Percentiles rank a stretch among this genome's conserved stretches.
Evolutionary conservation across 108 stramenopile genomes (phyloP).

Genomic region (Skeletonema marinoi): DNA sequence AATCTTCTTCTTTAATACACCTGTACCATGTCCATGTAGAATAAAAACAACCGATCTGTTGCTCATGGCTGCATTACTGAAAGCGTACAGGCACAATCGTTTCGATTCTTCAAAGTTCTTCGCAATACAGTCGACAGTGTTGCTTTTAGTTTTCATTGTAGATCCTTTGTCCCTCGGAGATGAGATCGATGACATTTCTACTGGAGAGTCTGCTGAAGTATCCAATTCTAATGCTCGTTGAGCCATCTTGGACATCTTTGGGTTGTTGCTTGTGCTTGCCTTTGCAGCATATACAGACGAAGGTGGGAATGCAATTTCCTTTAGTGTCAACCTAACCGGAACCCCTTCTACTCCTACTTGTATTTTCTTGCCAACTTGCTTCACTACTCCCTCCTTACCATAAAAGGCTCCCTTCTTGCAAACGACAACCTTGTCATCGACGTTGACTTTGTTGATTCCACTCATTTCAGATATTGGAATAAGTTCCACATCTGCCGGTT

Average conservation of each 20-base stretch:
- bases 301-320: slow-evolving; percentile 64
- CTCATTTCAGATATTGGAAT: slow-evolving; percentile 77
- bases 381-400: slow-evolving; percentile 67
- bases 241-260: slow-evolving; percentile 58
- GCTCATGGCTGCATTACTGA: slow-evolving; percentile 53
- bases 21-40: slow-evolving; percentile 86
- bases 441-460: slow-evolving; percentile 49
- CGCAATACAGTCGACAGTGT: slow-evolving; percentile 90
- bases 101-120: slow-evolving; percentile 81
- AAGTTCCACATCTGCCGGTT: slow-evolving; percentile 53
- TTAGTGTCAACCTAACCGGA: slow-evolving; percentile 58
- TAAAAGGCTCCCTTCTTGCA: slow-evolving; percentile 68
- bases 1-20: slow-evolving; percentile 75
- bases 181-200: slow-evolving; percentile 8
- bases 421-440: slow-evolving; percentile 71
- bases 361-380: slow-evolving; percentile 58
- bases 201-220: slow-evolving; percentile 5
- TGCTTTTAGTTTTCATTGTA: slow-evolving; percentile 71
- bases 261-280: neutral
- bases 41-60: slow-evolving; percentile 61
- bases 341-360: slow-evolving; percentile 70
- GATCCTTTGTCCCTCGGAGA: slow-evolving; percentile 18
- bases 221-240: slow-evolving; percentile 61
- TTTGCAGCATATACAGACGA: neutral
- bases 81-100: slow-evolving; percentile 55